A percentile compares a stretch with the other conserved stretches of the same genome.
Evolutionary conservation across 2,329 filamentous ascomycete species (phyloP).

Genomic region (Nannizziopsis barbatae): DNA sequence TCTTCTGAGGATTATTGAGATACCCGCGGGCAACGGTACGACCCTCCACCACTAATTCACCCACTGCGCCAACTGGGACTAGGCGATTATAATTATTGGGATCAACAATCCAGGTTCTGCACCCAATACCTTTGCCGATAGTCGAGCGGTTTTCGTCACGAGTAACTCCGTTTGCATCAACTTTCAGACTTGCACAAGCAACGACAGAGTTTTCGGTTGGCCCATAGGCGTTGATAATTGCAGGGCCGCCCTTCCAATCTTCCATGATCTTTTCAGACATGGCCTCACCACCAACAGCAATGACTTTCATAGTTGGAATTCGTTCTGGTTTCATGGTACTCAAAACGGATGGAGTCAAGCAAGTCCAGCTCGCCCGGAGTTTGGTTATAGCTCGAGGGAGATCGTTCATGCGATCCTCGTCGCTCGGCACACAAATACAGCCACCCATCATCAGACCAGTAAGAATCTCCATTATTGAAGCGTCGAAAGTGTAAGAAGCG

Average conservation of each 20-base stretch:
- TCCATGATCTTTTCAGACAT: constrained; percentile 33
- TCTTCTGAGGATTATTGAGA: constrained; percentile 45
- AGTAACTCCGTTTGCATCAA: constrained; percentile 21
- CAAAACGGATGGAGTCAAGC: constrained; percentile 51
- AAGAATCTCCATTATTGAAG: constrained; percentile 45
- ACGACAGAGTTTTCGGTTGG: constrained; percentile 33
- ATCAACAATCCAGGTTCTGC: constrained; percentile 33
- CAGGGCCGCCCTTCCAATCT: constrained; percentile 33
- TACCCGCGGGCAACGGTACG: constrained; percentile 49
- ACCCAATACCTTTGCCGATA: constrained; percentile 29
- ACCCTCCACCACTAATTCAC: constrained; percentile 20
- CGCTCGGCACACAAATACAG: constrained; percentile 48
- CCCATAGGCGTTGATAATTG: constrained; percentile 38
- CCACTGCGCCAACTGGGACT: constrained; percentile 41
- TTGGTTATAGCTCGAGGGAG: constrained; percentile 41
- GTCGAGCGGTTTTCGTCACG: constrained; percentile 20
- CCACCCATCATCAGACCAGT: constrained; percentile 47
- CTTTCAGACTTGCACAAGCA: constrained; percentile 21
- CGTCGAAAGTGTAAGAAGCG: constrained; percentile 47
- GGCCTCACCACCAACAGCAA: constrained; percentile 39
- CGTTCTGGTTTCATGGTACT: constrained; percentile 35
- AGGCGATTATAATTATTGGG: constrained; percentile 28
- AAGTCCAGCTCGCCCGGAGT: constrained; percentile 43
- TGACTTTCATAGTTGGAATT: constrained; percentile 35
- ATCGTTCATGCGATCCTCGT: constrained; percentile 41